A percentile compares a stretch with the other conserved stretches of the same genome.
Evolutionary conservation across 257 asterid species (phyloP).

Genomic region (Jacaranda mimosifolia): DNA sequence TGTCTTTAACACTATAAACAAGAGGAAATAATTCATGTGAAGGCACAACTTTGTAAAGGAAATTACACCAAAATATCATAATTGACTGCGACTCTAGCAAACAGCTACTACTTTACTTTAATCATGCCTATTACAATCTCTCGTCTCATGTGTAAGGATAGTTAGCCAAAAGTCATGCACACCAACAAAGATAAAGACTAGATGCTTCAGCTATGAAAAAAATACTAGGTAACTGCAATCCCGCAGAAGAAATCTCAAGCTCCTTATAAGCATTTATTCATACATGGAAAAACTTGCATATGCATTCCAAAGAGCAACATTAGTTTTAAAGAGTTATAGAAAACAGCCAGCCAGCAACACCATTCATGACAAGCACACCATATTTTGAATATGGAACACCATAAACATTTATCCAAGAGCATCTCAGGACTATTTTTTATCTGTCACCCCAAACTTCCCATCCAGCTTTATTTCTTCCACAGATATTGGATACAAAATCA

Average conservation of each 20-base stretch:
- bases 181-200: constrained; percentile 22
- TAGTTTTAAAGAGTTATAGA: neutral
- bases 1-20: constrained; percentile 15
- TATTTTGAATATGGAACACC: constrained; percentile 2
- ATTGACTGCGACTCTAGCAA: constrained; percentile 12
- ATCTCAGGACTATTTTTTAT: neutral
- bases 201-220: constrained; percentile 16
- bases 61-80: constrained; percentile 15
- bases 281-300: neutral
- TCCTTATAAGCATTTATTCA: constrained; percentile 5
- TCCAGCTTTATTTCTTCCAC: neutral
- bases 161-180: constrained; percentile 9
- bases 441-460: constrained; percentile 8
- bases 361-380: neutral
- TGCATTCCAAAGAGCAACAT: neutral
- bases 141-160: neutral
- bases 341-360: constrained; percentile 16
- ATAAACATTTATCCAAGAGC: constrained; percentile 7
- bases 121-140: neutral
- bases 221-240: neutral
- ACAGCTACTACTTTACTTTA: neutral
- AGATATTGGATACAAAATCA: constrained; percentile 28
- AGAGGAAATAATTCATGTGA: constrained; percentile 11
- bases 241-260: constrained; percentile 15
- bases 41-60: constrained; percentile 22